Conservation (phyloP, 306 rosid species). For the Fragaria vesca region DNA sequence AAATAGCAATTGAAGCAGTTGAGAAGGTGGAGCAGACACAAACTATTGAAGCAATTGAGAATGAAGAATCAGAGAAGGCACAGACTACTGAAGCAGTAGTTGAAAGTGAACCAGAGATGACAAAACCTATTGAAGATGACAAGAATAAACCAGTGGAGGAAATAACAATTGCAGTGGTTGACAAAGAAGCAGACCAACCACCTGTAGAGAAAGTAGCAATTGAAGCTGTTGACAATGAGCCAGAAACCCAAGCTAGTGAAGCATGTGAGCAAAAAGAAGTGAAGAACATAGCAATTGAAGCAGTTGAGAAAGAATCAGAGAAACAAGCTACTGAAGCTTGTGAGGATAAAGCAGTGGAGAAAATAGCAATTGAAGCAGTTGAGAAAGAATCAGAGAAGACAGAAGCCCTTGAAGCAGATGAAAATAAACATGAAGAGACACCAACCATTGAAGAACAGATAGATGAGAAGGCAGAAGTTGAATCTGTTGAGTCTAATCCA, state of each 20-base stretch:
- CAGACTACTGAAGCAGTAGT: neutral
- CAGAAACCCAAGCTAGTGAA: neutral
- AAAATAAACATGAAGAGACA: neutral
- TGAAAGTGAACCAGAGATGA: constrained; percentile 5
- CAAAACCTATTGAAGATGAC: neutral
- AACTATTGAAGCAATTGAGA: neutral
- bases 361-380: neutral
- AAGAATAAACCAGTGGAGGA: constrained; percentile 4
- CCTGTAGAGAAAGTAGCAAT: neutral
- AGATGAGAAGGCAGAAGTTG: neutral
- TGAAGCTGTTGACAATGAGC: neutral
- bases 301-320: neutral
- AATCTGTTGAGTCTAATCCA: neutral
- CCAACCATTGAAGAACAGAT: constrained; percentile 1
- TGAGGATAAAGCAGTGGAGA: neutral
- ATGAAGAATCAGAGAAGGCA: neutral
- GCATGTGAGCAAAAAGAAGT: neutral
- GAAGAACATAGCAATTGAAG: neutral
- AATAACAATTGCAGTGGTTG: neutral
- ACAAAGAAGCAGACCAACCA: neutral
- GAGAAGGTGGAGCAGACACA: neutral
- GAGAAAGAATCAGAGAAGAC: neutral
- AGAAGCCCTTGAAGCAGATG: neutral
- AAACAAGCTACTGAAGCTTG: neutral
- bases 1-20: neutral